Evolutionary conservation across 495 filamentous ascomycete species (phyloP).

Genomic region (Tuber melanosporum): DNA sequence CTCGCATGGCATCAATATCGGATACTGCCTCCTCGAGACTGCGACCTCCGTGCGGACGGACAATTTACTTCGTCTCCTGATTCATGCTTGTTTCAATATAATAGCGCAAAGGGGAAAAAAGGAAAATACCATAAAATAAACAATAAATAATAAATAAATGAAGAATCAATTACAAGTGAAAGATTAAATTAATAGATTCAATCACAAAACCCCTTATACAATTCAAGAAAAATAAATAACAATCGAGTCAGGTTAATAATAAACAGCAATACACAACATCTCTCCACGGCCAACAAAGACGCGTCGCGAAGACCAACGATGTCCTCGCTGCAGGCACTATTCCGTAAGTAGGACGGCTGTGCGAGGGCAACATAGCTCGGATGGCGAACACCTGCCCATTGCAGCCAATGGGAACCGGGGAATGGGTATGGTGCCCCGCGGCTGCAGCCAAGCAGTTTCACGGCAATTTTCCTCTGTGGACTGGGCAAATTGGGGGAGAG

Average conservation of each 20-base stretch:
- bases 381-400: constrained; percentile 41
- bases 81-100: constrained; percentile 32
- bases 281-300: constrained; percentile 26
- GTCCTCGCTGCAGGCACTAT: constrained; percentile 38
- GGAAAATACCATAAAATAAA: constrained; percentile 14
- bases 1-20: neutral
- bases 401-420: constrained; percentile 41
- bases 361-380: constrained; percentile 31
- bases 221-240: neutral
- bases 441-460: constrained; percentile 39
- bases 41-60: constrained; percentile 2
- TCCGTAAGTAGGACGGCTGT: constrained; percentile 38
- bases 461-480: constrained; percentile 36
- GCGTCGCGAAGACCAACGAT: constrained; percentile 40
- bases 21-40: neutral
- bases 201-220: neutral
- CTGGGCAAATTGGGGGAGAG: constrained; percentile 37
- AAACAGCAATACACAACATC: neutral
- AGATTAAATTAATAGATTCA: constrained; percentile 33
- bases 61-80: constrained; percentile 22
- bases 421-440: constrained; percentile 38
- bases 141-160: constrained; percentile 36
- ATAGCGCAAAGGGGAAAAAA: constrained; percentile 36
- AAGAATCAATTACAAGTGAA: constrained; percentile 7
- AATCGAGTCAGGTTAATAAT: neutral